Conservation (phyloP, 208 protist genomes). For the Acanthamoeba healyi region DNA sequence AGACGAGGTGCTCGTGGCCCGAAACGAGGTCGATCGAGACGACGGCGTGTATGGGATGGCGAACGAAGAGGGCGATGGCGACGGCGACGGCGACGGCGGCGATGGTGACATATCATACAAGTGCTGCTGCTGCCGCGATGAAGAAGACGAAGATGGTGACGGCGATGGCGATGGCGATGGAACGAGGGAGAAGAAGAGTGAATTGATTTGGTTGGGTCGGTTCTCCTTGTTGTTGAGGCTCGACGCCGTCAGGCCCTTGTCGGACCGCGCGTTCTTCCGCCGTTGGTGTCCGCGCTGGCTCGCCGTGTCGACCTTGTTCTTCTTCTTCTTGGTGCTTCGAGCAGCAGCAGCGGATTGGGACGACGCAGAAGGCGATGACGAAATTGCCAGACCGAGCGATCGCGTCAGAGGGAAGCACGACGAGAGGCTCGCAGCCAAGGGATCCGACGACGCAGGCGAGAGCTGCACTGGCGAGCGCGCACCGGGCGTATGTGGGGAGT, state of each 20-base stretch:
- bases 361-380: not conserved
- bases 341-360: not conserved
- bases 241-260: no score
- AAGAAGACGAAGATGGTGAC: not conserved
- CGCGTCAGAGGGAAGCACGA: constrained; percentile 31
- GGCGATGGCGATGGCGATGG: not conserved
- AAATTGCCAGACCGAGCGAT: not conserved
- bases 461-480: constrained; percentile 19
- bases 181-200: not conserved
- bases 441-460: not conserved
- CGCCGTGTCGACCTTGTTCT: not conserved
- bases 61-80: not conserved
- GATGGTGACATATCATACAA: no score
- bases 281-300: not conserved
- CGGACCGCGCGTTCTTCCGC: not conserved
- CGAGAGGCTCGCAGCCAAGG: not conserved
- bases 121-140: not conserved
- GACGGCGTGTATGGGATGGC: not conserved
- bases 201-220: not conserved
- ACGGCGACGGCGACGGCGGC: not conserved
- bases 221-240: constrained; percentile 46
- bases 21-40: not conserved
- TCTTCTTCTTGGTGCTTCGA: not conserved
- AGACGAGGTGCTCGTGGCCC: not conserved
- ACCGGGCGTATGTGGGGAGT: not conserved